These are phyloP conservation scores for Chalciporus pseudorubinellus DNA, from an alignment of 768 basidiomycete genomes.

Conservation along the genomic window DNA sequence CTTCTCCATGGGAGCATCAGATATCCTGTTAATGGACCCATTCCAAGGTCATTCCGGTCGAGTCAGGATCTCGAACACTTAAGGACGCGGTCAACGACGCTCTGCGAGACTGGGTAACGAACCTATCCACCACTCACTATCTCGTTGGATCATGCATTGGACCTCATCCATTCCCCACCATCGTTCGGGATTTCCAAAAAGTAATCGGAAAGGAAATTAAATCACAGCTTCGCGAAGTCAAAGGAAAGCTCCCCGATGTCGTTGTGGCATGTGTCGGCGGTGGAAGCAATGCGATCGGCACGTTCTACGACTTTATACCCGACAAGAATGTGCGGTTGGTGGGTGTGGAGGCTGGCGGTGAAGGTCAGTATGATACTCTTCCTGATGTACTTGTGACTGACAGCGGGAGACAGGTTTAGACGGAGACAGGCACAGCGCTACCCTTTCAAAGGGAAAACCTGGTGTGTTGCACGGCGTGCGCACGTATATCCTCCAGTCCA, in stretches of 20 bases:
- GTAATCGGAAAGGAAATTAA: constrained; percentile 96
- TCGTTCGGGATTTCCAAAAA: constrained; percentile 97
- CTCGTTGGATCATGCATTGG: constrained; percentile 97
- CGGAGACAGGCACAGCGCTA: constrained; percentile 88
- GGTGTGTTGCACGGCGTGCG: constrained; percentile 96
- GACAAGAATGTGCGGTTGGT: constrained; percentile 83
- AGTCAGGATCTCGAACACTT: constrained; percentile 90
- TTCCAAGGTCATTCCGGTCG: constrained; percentile 82
- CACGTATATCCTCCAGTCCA: constrained; percentile 90
- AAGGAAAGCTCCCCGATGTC: constrained; percentile 88
- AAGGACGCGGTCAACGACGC: constrained; percentile 99
- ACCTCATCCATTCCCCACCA: constrained; percentile 98
- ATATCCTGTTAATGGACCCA: neutral
- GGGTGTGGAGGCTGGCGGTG: constrained; percentile 97
- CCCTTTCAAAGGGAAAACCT: constrained; percentile 84
- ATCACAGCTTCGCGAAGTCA: constrained; percentile 64
- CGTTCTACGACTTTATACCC: constrained; percentile 94
- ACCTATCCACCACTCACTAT: constrained; percentile 91
- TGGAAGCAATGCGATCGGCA: constrained; percentile 95
- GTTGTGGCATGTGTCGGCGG: constrained; percentile 98
- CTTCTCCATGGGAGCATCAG: neutral
- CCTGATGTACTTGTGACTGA: constrained; percentile 10
- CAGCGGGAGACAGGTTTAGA: constrained; percentile 53
- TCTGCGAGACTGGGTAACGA: constrained; percentile 98
- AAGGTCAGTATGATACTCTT: constrained; percentile 52